phyloP scores from a whole-genome alignment of 345 rosid species.

The Sisymbrium altissimum region DNA sequence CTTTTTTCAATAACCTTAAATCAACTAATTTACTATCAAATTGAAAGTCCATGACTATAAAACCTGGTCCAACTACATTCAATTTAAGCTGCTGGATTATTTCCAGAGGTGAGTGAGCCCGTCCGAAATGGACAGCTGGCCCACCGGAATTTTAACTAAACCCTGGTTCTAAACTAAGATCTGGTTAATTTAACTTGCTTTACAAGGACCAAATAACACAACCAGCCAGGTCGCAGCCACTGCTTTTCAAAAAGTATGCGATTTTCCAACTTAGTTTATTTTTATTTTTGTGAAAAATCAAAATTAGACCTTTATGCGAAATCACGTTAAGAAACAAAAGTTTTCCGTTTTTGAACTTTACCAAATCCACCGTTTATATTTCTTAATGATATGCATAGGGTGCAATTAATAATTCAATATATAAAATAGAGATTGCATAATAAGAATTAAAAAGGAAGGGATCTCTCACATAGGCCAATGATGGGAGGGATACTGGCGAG shows the following conservation, averaged over 20 bases:
- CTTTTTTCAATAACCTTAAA: neutral
- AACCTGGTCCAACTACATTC: neutral
- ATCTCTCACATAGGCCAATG: conserved; percentile 76
- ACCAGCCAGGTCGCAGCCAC: neutral
- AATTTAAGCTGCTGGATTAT: neutral
- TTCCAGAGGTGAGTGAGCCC: neutral
- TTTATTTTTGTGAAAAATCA: neutral
- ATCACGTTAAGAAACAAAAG: neutral
- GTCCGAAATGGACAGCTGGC: neutral
- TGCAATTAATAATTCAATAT: neutral
- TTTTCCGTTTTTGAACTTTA: neutral
- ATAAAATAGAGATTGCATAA: neutral
- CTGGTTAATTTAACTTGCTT: neutral
- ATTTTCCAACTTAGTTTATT: neutral
- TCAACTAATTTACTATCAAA: neutral
- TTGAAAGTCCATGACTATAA: neutral
- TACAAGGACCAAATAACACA: neutral
- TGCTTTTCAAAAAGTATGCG: neutral
- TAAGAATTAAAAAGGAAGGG: neutral
- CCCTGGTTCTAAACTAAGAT: neutral
- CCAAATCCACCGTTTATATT: neutral
- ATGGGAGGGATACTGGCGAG: conserved; percentile 78
- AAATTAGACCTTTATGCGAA: neutral
- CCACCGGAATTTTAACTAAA: neutral
- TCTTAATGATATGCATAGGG: neutral